Conservation (phyloP, 306 rosid species). For the Castanea crenata region DNA sequence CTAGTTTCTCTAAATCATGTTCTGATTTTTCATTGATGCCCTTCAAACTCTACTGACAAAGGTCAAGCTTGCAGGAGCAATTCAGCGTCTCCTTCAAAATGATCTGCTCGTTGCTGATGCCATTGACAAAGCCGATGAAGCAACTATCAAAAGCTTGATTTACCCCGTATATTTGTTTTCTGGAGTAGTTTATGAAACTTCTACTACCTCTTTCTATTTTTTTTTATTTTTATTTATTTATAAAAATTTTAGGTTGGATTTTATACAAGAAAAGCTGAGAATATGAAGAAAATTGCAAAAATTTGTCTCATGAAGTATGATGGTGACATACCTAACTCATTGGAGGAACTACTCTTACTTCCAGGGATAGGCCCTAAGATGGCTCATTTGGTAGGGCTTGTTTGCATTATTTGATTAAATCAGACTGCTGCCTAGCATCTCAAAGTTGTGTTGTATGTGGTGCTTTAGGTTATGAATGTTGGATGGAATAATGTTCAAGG, state of each 20-base stretch:
- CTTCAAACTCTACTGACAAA: slow-evolving; percentile 24
- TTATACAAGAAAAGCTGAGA: slow-evolving; percentile 74
- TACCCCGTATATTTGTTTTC: slow-evolving; percentile 65
- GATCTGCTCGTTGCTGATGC: slow-evolving; percentile 71
- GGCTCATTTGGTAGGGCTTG: slow-evolving; percentile 77
- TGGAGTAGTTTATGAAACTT: slow-evolving; percentile 8
- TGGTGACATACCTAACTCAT: slow-evolving; percentile 84
- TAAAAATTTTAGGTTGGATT: slow-evolving; percentile 68
- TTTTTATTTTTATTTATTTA: background rate
- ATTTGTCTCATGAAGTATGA: slow-evolving; percentile 75
- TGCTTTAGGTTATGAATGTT: slow-evolving; percentile 77
- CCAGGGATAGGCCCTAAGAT: slow-evolving; percentile 99
- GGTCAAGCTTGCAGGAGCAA: slow-evolving; percentile 67
- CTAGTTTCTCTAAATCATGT: slow-evolving; percentile 2
- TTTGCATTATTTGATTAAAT: slow-evolving; percentile 16
- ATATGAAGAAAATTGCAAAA: slow-evolving; percentile 86
- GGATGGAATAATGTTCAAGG: slow-evolving; percentile 95
- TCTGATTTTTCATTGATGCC: slow-evolving; percentile 19
- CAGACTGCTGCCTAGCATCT: slow-evolving; percentile 18
- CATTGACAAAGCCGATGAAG: slow-evolving; percentile 76
- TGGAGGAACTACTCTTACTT: slow-evolving; percentile 80
- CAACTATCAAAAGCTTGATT: slow-evolving; percentile 63
- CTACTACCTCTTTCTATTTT: background rate
- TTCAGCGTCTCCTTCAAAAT: slow-evolving; percentile 68
- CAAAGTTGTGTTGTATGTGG: slow-evolving; percentile 19